Evolutionary conservation across 1,284 basidiomycete species (phyloP).

Genomic region (Testicularia cyperi): DNA sequence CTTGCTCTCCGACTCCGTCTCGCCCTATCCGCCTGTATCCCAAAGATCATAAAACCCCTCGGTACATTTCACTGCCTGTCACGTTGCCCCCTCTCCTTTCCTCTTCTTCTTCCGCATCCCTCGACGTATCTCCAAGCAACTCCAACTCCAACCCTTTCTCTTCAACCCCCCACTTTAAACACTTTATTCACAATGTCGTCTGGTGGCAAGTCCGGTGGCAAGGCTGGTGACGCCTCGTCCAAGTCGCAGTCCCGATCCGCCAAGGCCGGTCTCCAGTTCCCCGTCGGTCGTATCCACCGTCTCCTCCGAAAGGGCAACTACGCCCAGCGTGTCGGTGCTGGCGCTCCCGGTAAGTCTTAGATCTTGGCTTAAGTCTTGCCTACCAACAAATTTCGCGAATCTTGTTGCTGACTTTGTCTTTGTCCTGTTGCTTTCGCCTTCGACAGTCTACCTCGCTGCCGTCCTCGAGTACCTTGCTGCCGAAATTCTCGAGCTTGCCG

Average conservation of each 20-base stretch:
- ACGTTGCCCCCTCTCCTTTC: neutral
- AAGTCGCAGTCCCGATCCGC: conserved; percentile 73
- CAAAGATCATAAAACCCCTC: conserved; percentile 3
- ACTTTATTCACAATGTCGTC: conserved; percentile 43
- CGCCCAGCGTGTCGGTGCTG: conserved; percentile 73
- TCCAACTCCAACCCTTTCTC: conserved; percentile 3
- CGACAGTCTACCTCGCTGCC: conserved; percentile 79
- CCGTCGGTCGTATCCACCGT: conserved; percentile 90
- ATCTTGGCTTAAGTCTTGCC: no score
- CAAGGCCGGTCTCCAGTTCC: conserved; percentile 75
- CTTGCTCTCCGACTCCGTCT: no score
- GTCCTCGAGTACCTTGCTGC: conserved; percentile 88
- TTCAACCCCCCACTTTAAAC: conserved; percentile 5
- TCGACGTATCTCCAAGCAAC: conserved; percentile 6
- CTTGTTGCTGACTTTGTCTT: neutral
- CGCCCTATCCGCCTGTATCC: no score
- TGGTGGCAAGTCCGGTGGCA: conserved; percentile 63
- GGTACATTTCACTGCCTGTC: neutral
- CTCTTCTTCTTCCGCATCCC: neutral
- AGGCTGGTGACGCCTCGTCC: conserved; percentile 61
- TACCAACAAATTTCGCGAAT: no score
- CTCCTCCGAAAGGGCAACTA: conserved; percentile 88
- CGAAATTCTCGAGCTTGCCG: conserved; percentile 86
- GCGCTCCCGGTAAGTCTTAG: conserved; percentile 70
- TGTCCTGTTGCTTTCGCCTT: conserved; percentile 38